Evolutionary conservation across 305 asterid genomes (phyloP).

Genomic region (Lippia alba): DNA sequence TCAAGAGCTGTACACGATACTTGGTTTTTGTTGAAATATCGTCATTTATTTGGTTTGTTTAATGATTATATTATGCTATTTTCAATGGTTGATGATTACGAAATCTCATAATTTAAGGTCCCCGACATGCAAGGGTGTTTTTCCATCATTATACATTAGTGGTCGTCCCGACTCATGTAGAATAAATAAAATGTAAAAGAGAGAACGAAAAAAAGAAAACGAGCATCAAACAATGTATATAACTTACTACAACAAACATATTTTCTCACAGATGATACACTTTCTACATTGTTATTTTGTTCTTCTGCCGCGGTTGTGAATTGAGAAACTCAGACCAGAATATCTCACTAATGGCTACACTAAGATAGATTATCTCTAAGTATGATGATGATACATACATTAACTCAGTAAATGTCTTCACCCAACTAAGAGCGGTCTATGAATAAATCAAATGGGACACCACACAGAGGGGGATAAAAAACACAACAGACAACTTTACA

Average conservation of each 20-base stretch:
- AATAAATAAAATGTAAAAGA: too few relatives aligned
- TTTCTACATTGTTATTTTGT: neutral
- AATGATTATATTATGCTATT: neutral
- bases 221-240: constrained; percentile 9
- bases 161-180: too few relatives aligned
- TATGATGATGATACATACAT: constrained; percentile 20
- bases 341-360: constrained; percentile 2
- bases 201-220: neutral
- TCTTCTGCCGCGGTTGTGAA: neutral
- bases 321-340: neutral
- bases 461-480: neutral
- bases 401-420: constrained; percentile 16
- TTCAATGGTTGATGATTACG: neutral
- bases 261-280: constrained; percentile 2
- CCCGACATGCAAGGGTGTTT: neutral
- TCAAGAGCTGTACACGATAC: neutral
- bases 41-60: too few relatives aligned
- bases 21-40: too few relatives aligned
- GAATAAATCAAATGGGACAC: constrained; percentile 41
- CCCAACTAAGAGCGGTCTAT: constrained; percentile 12
- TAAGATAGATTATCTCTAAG: neutral
- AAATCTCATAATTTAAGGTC: neutral
- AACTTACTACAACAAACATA: constrained; percentile 23
- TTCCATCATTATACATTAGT: too few relatives aligned
- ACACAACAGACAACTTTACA: constrained; percentile 21